These are phyloP conservation scores for Vaucheria bursata DNA, from an alignment of 352 stramenopile genomes.

Conservation along the genomic window DNA sequence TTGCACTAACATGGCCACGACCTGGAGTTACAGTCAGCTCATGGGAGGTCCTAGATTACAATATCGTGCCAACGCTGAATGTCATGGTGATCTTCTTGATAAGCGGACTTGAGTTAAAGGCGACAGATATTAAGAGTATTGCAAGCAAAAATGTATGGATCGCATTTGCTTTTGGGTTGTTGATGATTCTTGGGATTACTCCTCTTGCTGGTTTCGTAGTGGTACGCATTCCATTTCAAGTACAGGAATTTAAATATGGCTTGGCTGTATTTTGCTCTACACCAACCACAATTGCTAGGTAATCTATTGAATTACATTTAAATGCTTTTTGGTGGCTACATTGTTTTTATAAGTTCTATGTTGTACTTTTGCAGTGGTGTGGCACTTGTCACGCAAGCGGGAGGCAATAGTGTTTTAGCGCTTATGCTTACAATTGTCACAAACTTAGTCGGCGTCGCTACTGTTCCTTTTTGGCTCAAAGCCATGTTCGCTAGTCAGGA, in stretches of 20 bases:
- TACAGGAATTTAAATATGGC: constrained; percentile 50
- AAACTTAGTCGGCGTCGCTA: constrained; percentile 53
- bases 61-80: too few species aligned
- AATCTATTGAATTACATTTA: too few species aligned
- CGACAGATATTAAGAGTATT: constrained; percentile 38
- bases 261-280: constrained; percentile 51
- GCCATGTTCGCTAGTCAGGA: constrained; percentile 11
- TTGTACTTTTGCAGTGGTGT: too few species aligned
- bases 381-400: constrained; percentile 28
- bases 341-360: too few species aligned
- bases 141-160: constrained; percentile 22
- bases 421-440: constrained; percentile 53
- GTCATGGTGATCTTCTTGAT: too few species aligned
- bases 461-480: constrained; percentile 51
- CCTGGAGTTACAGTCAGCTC: background rate
- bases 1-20: background rate
- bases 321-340: too few species aligned
- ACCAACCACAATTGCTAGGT: constrained; percentile 17
- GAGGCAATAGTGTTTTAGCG: constrained; percentile 52
- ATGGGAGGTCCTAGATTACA: background rate
- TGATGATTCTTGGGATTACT: constrained; percentile 50
- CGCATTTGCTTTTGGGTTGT: constrained; percentile 39
- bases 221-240: constrained; percentile 45
- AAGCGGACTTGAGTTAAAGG: constrained; percentile 39
- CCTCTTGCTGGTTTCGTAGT: constrained; percentile 48